A percentile compares a stretch with the other conserved stretches of the same genome.
Conservation (phyloP, 495 filamentous ascomycete genomes). For the Pyrenopolyporus hunteri region DNA sequence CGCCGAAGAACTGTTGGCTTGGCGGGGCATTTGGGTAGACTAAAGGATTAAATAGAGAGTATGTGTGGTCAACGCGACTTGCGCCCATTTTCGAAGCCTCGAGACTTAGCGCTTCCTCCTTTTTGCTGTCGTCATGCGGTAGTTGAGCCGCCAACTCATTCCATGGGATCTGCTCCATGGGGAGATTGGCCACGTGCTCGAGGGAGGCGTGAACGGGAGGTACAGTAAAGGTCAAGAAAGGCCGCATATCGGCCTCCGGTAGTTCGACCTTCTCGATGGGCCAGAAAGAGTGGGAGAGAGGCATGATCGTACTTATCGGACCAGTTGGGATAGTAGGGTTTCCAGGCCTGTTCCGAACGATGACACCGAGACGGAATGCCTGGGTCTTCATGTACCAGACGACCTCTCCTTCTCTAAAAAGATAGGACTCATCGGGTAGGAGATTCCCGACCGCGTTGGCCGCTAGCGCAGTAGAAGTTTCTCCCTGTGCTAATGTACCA, state of each 20-base stretch:
- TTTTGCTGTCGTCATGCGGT: conserved; percentile 10
- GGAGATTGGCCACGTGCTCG: conserved; percentile 29
- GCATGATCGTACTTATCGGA: conserved; percentile 18
- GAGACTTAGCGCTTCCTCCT: conserved; percentile 43
- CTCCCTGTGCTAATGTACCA: neutral
- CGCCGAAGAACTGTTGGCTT: conserved; percentile 35
- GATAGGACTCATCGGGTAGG: conserved; percentile 33
- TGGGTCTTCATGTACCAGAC: conserved; percentile 47
- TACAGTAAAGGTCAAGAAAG: conserved; percentile 55
- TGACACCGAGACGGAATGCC: conserved; percentile 12
- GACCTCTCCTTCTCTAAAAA: conserved; percentile 52
- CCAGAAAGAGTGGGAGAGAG: conserved; percentile 22
- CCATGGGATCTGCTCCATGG: conserved; percentile 44
- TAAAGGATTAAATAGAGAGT: conserved; percentile 47
- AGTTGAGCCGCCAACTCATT: conserved; percentile 22
- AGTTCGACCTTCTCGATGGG: conserved; percentile 34
- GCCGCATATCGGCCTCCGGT: conserved; percentile 48
- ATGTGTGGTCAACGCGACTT: conserved; percentile 48
- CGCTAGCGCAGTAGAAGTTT: neutral
- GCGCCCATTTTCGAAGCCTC: conserved; percentile 56
- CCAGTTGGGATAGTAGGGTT: conserved; percentile 26
- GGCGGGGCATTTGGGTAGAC: neutral
- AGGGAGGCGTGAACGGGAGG: conserved; percentile 34
- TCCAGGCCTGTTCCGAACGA: conserved; percentile 5
- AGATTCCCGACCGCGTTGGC: neutral